Conservation (phyloP, 306 rosid genomes). For the Castanea sativa region DNA sequence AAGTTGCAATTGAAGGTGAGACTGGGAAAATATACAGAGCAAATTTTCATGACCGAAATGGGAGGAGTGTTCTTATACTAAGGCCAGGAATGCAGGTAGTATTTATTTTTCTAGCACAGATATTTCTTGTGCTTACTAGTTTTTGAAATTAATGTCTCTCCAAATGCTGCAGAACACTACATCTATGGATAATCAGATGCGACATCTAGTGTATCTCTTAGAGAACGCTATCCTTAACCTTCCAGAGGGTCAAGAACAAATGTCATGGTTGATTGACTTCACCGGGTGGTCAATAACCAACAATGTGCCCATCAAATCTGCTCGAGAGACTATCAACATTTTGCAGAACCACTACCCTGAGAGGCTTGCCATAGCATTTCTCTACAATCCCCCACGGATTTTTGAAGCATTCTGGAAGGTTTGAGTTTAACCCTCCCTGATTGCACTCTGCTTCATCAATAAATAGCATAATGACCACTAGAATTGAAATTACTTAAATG, state of each 20-base stretch:
- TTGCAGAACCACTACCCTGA: slow-evolving; percentile 93
- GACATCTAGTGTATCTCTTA: slow-evolving; percentile 74
- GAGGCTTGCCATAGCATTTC: slow-evolving; percentile 74
- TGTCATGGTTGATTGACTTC: slow-evolving; percentile 90
- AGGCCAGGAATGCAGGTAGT: slow-evolving; percentile 51
- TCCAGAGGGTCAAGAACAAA: slow-evolving; percentile 77
- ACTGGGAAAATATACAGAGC: slow-evolving; percentile 79
- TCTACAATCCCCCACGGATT: slow-evolving; percentile 83
- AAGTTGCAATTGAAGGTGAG: slow-evolving; percentile 50
- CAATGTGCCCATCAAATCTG: slow-evolving; percentile 54
- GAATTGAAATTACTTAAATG: not conserved
- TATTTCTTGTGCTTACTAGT: not conserved
- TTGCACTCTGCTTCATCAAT: not conserved
- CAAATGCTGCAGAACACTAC: slow-evolving; percentile 52
- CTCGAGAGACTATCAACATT: slow-evolving; percentile 71
- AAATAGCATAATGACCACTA: not conserved
- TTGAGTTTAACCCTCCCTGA: slow-evolving; percentile 24
- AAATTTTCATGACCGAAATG: slow-evolving; percentile 65
- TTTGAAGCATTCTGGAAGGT: slow-evolving; percentile 93
- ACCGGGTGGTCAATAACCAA: slow-evolving; percentile 65
- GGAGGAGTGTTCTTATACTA: slow-evolving; percentile 46
- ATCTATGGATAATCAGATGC: slow-evolving; percentile 64
- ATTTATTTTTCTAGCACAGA: not conserved
- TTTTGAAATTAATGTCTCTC: slow-evolving; percentile 24
- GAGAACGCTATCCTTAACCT: slow-evolving; percentile 86